Conservation (phyloP, 352 stramenopile genomes). For the Pythium rishiriense region DNA sequence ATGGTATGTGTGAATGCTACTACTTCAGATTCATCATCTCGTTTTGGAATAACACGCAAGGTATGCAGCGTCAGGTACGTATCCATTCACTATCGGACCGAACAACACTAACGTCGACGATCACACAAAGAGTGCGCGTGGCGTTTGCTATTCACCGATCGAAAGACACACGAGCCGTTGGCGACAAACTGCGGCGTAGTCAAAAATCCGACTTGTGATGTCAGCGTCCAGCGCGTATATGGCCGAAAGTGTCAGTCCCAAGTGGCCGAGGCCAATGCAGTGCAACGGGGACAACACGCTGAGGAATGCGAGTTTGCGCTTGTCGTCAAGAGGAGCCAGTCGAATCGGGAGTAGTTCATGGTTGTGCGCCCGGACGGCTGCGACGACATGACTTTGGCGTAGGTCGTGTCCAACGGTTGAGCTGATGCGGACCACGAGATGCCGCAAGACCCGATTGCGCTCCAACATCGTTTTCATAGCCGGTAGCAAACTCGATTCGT, state of each 20-base stretch:
- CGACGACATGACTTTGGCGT: not conserved
- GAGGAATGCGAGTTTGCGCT: not conserved
- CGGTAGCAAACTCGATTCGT: not conserved
- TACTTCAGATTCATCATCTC: too few relatives aligned
- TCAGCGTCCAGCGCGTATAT: not conserved
- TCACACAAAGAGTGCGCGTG: not conserved
- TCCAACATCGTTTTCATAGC: not conserved
- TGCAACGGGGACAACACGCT: not conserved
- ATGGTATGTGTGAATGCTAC: too few relatives aligned
- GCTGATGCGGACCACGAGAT: not conserved
- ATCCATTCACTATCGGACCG: too few relatives aligned
- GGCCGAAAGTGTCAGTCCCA: not conserved
- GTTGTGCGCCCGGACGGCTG: not conserved
- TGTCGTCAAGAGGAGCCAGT: not conserved
- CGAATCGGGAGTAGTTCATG: not conserved
- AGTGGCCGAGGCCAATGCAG: not conserved
- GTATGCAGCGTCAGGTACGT: too few relatives aligned
- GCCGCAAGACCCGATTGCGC: not conserved
- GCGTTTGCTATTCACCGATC: not conserved
- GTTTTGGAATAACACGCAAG: too few relatives aligned
- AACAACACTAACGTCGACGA: not conserved
- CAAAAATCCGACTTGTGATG: not conserved
- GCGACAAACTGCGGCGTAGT: not conserved
- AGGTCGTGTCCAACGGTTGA: not conserved
- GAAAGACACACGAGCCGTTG: not conserved